Base-by-base conservation (phyloP, 208 protist species). In the Leishmania aethiopica region DNA sequence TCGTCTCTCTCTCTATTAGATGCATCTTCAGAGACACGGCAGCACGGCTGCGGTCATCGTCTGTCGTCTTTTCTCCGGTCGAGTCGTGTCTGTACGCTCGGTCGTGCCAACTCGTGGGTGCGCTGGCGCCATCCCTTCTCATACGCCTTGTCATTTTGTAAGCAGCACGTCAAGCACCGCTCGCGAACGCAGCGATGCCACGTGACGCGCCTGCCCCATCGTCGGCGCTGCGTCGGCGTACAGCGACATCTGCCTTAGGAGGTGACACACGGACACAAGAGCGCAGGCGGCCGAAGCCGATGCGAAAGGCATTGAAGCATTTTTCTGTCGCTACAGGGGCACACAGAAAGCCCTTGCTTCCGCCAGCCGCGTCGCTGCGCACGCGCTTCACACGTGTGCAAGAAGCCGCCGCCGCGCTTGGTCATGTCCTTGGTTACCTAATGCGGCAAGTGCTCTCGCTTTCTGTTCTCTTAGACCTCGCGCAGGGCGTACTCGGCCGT, bases 401-500 rank as follows among this genome's bases (percentile, higher is more conserved):
- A 22, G 64, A 70, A 66, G n/a, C 45, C 8, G 42, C 62, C 2
- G 64, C 35, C 45, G 28, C 28, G 15, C 25, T 78, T 10, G 15
- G 19, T 6, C 4, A 35, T 42, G 40, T 71, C 6, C 0, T 79
- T 25, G 57, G 11, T 71, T 70, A 62, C 25, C 4, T 79, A 1
- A 25, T 72, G 19, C 57, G 35, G 7, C 60, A 81, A 37, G 40
- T 78, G 1, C 66, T 64, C 40, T n/a, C 60, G 17, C 75, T 81
- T 64, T 32, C 57, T 35, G 51, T 82, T 19, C 42, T 84, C 7
- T 17, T 86, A 0, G 32, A 53, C 15, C 42, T 79, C 5, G 17
- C 59, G 2, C 60, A 79, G 42, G 4, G 49, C 22, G 2, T 83
- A 19, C 40, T 85, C 15, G 47, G 69, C 53, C 82, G 69, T 37